These are phyloP conservation scores for Phaffia australis DNA, from an alignment of 768 basidiomycete species.

Conservation along the genomic window DNA sequence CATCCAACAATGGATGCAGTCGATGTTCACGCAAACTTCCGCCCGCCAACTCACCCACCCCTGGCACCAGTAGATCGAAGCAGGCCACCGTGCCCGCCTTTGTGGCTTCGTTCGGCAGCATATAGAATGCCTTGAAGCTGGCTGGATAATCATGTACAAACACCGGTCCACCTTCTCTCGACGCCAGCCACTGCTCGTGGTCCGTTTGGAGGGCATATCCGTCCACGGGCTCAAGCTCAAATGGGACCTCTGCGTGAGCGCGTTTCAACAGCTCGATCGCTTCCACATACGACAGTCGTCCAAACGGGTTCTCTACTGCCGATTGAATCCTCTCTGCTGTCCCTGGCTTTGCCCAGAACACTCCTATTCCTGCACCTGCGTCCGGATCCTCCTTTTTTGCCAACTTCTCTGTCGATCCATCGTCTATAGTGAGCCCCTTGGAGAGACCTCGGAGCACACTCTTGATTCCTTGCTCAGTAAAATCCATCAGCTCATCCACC, in stretches of 20 bases:
- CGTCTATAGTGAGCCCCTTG: slow-evolving; percentile 1
- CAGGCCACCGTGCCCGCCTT: slow-evolving; percentile 62
- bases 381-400: neutral
- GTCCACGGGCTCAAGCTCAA: slow-evolving; percentile 54
- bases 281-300: slow-evolving; percentile 72
- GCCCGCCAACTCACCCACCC: slow-evolving; percentile 78
- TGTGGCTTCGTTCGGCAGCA: slow-evolving; percentile 43
- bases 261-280: slow-evolving; percentile 54
- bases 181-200: slow-evolving; percentile 81
- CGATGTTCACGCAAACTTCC: slow-evolving; percentile 62
- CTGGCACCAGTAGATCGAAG: slow-evolving; percentile 85
- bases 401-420: slow-evolving; percentile 8
- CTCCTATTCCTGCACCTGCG: slow-evolving; percentile 7
- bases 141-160: slow-evolving; percentile 87
- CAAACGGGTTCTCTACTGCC: slow-evolving; percentile 39
- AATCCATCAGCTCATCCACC: slow-evolving; percentile 47
- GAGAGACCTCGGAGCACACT: slow-evolving; percentile 33
- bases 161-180: slow-evolving; percentile 55
- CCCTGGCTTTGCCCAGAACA: slow-evolving; percentile 20
- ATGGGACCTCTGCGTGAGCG: slow-evolving; percentile 36
- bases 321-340: slow-evolving; percentile 18
- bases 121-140: slow-evolving; percentile 85
- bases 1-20: slow-evolving; percentile 36
- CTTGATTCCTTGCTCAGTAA: slow-evolving; percentile 52
- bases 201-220: slow-evolving; percentile 69